These are phyloP conservation scores for Inga leiocalycina DNA, from an alignment of 306 rosid species.

Conservation along the genomic window DNA sequence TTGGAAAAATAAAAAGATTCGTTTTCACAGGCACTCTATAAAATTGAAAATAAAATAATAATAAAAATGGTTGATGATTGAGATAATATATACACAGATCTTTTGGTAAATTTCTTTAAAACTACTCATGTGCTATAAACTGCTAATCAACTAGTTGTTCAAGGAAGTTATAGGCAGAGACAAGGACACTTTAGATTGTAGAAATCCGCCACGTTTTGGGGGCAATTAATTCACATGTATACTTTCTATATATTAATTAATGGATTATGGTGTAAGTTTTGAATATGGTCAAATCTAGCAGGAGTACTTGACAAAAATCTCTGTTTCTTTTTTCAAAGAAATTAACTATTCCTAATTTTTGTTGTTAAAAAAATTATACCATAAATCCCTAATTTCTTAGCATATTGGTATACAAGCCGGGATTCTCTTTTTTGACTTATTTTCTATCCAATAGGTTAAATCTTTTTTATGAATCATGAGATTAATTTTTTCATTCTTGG, in stretches of 20 bases:
- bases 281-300: slow-evolving; percentile 3
- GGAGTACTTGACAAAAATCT: slow-evolving; percentile 18
- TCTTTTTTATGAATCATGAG: background rate
- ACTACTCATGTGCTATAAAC: background rate
- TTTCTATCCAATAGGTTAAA: background rate
- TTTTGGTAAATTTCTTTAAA: background rate
- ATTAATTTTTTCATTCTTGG: background rate
- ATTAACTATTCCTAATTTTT: background rate
- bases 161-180: background rate
- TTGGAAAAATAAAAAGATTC: background rate
- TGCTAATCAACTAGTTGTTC: background rate
- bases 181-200: background rate
- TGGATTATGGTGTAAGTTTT: slow-evolving; percentile 20
- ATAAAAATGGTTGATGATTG: background rate
- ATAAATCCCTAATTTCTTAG: background rate
- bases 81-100: background rate
- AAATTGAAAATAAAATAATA: background rate
- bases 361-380: background rate
- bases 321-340: background rate
- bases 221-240: slow-evolving; percentile 3
- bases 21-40: background rate
- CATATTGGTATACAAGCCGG: background rate
- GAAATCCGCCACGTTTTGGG: slow-evolving; percentile 26
- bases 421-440: background rate
- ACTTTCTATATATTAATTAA: too few relatives aligned